Evolutionary conservation across 371 early-diverging fungal genomes (phyloP).

Genomic region (Rhizomucor pusillus): DNA sequence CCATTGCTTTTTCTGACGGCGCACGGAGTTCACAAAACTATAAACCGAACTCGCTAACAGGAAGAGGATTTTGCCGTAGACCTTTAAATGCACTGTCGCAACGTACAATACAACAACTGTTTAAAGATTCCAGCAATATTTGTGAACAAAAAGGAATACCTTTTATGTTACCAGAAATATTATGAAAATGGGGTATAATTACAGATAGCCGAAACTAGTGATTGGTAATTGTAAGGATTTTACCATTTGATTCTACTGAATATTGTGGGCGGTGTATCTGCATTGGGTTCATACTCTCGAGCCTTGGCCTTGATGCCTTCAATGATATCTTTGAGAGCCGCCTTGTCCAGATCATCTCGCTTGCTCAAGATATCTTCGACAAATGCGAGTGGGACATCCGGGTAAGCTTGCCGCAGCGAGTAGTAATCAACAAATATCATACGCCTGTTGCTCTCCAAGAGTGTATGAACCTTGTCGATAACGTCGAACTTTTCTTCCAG

Average conservation of each 20-base stretch:
- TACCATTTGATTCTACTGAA: slow-evolving; percentile 53
- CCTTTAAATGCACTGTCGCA: too few relatives aligned
- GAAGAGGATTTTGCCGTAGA: too few relatives aligned
- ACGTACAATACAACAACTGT: too few relatives aligned
- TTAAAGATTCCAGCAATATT: too few relatives aligned
- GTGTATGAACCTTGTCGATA: slow-evolving; percentile 67
- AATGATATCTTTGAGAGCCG: slow-evolving; percentile 73
- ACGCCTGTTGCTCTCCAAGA: slow-evolving; percentile 63
- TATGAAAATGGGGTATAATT: too few relatives aligned
- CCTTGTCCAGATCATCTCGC: slow-evolving; percentile 78
- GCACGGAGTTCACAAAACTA: too few relatives aligned
- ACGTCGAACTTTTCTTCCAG: slow-evolving; percentile 72
- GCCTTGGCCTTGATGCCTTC: slow-evolving; percentile 71
- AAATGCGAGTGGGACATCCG: slow-evolving; percentile 78
- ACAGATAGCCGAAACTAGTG: too few relatives aligned
- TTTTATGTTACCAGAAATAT: too few relatives aligned
- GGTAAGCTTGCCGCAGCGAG: slow-evolving; percentile 71
- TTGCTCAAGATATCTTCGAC: slow-evolving; percentile 75
- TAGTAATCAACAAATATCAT: slow-evolving; percentile 80
- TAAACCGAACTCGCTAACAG: too few relatives aligned
- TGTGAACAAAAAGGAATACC: too few relatives aligned
- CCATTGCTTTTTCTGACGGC: too few relatives aligned
- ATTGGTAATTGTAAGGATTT: background rate
- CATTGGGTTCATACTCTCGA: slow-evolving; percentile 58
- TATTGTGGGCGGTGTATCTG: slow-evolving; percentile 48